Conservation (phyloP, 371 early-diverging fungal species). For the Umbelopsis sp. region DNA sequence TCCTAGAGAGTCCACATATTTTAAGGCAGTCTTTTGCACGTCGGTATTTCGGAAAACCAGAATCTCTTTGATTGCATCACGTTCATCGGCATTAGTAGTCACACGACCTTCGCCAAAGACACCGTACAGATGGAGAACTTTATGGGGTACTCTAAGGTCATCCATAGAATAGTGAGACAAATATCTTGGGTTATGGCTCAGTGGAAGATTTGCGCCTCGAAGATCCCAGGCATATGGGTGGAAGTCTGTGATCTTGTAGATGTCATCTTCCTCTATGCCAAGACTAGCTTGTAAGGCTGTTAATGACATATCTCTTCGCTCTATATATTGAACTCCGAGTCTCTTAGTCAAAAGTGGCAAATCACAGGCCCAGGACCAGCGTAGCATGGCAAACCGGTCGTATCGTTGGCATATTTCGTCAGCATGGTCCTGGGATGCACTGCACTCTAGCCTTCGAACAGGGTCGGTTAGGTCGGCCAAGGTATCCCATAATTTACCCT, state of each 20-base stretch:
- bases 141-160: conserved; percentile 27
- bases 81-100: conserved; percentile 26
- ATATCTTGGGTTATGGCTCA: conserved; percentile 27
- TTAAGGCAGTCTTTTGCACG: conserved; percentile 16
- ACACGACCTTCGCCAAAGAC: conserved; percentile 46
- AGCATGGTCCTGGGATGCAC: conserved; percentile 23
- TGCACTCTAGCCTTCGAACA: conserved; percentile 25
- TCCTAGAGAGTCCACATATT: conserved; percentile 13
- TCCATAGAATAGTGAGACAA: conserved; percentile 33
- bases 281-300: conserved; percentile 27
- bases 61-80: conserved; percentile 23
- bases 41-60: conserved; percentile 12
- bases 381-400: conserved; percentile 32
- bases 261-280: conserved; percentile 30
- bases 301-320: conserved; percentile 32
- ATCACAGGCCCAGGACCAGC: conserved; percentile 43
- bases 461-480: conserved; percentile 5
- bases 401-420: conserved; percentile 34
- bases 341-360: conserved; percentile 23
- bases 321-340: conserved; percentile 24
- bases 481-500: conserved; percentile 5
- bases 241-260: conserved; percentile 38
- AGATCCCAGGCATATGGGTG: conserved; percentile 53
- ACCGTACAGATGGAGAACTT: conserved; percentile 41
- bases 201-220: conserved; percentile 31